Percentiles rank a stretch among this genome's conserved stretches.
Evolutionary conservation across 2,329 filamentous ascomycete genomes (phyloP).

Genomic region (Fusarium acutatum): DNA sequence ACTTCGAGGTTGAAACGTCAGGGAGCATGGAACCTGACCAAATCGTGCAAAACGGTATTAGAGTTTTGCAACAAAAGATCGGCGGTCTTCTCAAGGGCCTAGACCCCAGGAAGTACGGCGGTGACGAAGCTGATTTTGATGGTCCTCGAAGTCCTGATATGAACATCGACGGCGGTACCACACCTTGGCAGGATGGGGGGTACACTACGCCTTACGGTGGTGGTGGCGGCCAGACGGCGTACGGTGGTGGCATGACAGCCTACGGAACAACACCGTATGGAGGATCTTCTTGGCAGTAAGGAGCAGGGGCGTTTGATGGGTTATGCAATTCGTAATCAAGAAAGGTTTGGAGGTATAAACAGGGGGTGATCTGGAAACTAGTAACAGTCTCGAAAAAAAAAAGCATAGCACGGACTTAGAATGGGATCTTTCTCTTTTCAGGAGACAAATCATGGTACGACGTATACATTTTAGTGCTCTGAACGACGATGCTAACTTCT

Average conservation of each 20-base stretch:
- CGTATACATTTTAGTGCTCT: background rate
- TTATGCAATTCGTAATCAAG: conserved; percentile 34
- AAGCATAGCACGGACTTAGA: conserved; percentile 41
- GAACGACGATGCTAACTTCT: background rate
- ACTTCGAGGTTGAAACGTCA: conserved; percentile 90
- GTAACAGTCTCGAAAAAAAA: conserved; percentile 34
- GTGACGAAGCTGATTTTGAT: conserved; percentile 67
- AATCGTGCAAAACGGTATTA: conserved; percentile 89
- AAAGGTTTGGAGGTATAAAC: conserved; percentile 23
- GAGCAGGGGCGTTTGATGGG: conserved; percentile 37
- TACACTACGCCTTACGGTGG: conserved; percentile 73
- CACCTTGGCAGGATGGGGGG: conserved; percentile 69
- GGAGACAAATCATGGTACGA: background rate
- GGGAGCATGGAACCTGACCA: conserved; percentile 89
- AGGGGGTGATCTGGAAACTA: conserved; percentile 24
- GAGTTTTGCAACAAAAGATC: conserved; percentile 88
- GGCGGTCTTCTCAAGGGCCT: conserved; percentile 75
- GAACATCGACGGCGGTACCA: conserved; percentile 65
- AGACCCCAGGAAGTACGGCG: conserved; percentile 59
- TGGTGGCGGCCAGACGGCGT: conserved; percentile 67
- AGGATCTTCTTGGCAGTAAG: conserved; percentile 59
- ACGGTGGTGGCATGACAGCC: conserved; percentile 72
- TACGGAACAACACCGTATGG: conserved; percentile 68
- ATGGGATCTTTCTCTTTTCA: conserved; percentile 33
- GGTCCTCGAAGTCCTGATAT: conserved; percentile 73